phyloP scores from a whole-genome alignment of 352 stramenopile species.

The Globisporangium camurandrum region DNA sequence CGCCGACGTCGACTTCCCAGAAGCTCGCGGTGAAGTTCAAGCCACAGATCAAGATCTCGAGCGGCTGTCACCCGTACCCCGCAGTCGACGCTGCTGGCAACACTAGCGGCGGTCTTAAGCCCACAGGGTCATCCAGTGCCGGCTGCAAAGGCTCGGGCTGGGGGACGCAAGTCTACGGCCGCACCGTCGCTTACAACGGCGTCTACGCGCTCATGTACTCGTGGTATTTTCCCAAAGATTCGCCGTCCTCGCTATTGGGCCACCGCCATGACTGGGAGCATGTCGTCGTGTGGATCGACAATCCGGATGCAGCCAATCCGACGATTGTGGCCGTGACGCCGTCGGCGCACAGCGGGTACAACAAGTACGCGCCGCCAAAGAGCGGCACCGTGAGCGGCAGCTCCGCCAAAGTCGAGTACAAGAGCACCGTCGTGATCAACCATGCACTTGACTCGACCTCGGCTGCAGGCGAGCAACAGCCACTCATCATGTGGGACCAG shows the following conservation, averaged over 20 bases:
- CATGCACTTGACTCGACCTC: slow-evolving; percentile 13
- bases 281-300: slow-evolving; percentile 33
- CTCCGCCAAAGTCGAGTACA: slow-evolving; percentile 16
- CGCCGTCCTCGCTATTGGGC: slow-evolving; percentile 17
- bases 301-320: slow-evolving; percentile 14
- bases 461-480: slow-evolving; percentile 8
- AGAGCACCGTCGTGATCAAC: slow-evolving; percentile 3
- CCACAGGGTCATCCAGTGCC: slow-evolving; percentile 16
- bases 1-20: slow-evolving; percentile 12
- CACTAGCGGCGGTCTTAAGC: slow-evolving; percentile 21
- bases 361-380: slow-evolving; percentile 14
- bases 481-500: slow-evolving; percentile 10
- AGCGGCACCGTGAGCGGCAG: slow-evolving; percentile 15
- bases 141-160: slow-evolving; percentile 25
- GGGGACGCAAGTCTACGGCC: slow-evolving; percentile 18
- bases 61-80: slow-evolving; percentile 28
- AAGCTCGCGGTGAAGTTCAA: slow-evolving; percentile 20
- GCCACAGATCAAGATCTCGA: slow-evolving; percentile 24
- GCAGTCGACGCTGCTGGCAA: slow-evolving; percentile 22
- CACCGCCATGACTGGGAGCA: slow-evolving; percentile 31
- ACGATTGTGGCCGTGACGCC: slow-evolving; percentile 13
- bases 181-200: slow-evolving; percentile 13
- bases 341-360: slow-evolving; percentile 17
- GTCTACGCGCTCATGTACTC: slow-evolving; percentile 23
- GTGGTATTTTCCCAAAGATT: slow-evolving; percentile 39